Evolutionary conservation across 768 basidiomycete genomes (phyloP), one percentile per base, ranked within the genome.

Genomic region (Podaxis sp.): DNA sequence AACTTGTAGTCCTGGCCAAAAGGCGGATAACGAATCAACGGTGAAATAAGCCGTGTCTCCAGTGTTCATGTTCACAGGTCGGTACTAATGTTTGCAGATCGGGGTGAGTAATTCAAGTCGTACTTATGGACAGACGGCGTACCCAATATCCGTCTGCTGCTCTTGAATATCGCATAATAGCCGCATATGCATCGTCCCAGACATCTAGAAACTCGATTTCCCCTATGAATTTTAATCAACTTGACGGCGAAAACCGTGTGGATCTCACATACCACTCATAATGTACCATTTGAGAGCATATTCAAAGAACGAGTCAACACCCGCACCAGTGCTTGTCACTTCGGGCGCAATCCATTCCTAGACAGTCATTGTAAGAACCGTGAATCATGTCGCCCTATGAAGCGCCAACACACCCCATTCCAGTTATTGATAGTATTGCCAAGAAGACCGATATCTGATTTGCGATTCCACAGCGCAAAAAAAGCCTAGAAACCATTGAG

Each of bases 1-100:
- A 9, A 95, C 90, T 73, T 97, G 96, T 14, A 98, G 77, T 21
- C 95, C 97, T n/a, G 96, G 93, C 87, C 95, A 94, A 72, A 98
- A 99, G 1, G 97, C 95, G 1, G 94, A 93, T 14, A 99, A 76
- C 1, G 94, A 97, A 71, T 99, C 97, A n/a, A 96, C 78, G n/a
- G 87, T 89, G 48, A 80, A 75, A 68, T 88, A 91, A 5, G 87
- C 79, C 4, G 85, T 77, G 61, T 91, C 88, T 18, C 95, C 93
- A 28, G 77, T 84, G 53, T 84, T 75, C 74, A 95, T 90, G 61
- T 92, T 85, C n/a, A 95, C 86, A 23, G 82, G 86, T 48, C 91
- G 90, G 77, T 88, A 98, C 95, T 97, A 52, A 38, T 42, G 28
- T 50, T 44, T 36, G 27, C 38, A 36, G 13, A 55, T 35, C 56